Base-by-base conservation (phyloP, 2,329 filamentous ascomycete genomes). In the Davidsoniella virescens region DNA sequence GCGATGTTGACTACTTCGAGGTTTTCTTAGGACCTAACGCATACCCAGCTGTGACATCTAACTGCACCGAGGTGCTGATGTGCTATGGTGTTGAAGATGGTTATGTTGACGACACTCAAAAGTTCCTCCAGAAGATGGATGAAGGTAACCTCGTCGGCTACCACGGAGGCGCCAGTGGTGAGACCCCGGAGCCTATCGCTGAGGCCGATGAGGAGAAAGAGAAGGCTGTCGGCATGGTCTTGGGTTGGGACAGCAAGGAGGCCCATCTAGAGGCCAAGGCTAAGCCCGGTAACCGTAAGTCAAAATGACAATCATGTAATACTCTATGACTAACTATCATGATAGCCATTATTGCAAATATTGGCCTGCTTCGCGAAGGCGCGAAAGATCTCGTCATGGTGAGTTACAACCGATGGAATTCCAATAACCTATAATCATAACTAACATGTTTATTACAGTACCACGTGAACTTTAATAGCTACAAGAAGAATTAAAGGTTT, bases 201-300 rank as follows among this genome's bases (percentile, higher is more conserved):
- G 55, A 62, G 42, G 29, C 39, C 2, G 57, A 58, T 2, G 57
- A 59, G 26, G 56, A 57, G 14, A 55, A 59, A 44, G 62, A 59
- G 2, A 57, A 57, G 29, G 60, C 62, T 10, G 62, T 59, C 12
- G 56, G 61, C 49, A 55, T 65, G 52, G 52, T 67, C 20, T 52
- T 67, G 37, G 65, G 65, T 4, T 67, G 65, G 65, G 64, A 67
- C 16, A 64, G 60, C 53, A 64, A 59, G 54, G 63, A 64, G 38
- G 65, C 61, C 17, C 65, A 67, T 55, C 39, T 64, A 29, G 58
- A 50, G 8, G 57, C 56, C 45, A 57, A 57, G 50, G 55, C 56
- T n/a, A 52, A 54, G 41, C 48, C 57, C 9, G 57, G 57, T 46
- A 53, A 53, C 23, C 53, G 57, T 57, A 43, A 54, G 56, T 55